Conservation (phyloP, 129 eudicot genomes). For the Saussurea involucrata region DNA sequence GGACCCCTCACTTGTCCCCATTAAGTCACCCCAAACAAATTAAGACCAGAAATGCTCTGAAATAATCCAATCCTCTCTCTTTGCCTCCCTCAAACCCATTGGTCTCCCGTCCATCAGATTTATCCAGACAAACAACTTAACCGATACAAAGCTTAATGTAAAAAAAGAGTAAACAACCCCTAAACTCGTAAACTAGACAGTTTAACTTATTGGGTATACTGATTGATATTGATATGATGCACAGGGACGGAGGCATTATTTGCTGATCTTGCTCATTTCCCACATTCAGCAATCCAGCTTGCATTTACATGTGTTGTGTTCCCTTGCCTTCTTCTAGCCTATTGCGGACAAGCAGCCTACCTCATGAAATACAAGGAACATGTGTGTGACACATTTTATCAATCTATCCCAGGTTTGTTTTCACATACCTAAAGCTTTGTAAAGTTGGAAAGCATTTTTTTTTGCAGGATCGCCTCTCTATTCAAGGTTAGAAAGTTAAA, state of each 20-base stretch:
- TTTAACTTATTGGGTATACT: slow-evolving; percentile 14
- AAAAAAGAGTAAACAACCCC: no score
- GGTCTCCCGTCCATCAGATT: no score
- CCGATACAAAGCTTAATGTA: no score
- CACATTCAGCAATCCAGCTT: slow-evolving; percentile 70
- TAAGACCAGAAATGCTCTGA: no score
- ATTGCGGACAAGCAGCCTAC: slow-evolving; percentile 89
- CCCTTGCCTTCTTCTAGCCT: slow-evolving; percentile 87
- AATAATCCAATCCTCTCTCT: no score
- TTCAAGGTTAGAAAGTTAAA: background rate
- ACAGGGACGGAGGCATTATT: slow-evolving; percentile 87
- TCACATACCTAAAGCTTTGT: background rate
- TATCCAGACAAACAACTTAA: no score
- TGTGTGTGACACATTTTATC: slow-evolving; percentile 74
- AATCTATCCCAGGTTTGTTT: slow-evolving; percentile 69
- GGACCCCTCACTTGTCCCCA: no score
- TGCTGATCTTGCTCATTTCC: slow-evolving; percentile 84
- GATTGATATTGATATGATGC: background rate
- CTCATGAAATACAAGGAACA: slow-evolving; percentile 64
- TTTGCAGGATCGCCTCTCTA: background rate
- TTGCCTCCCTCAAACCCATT: no score
- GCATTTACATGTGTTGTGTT: slow-evolving; percentile 76
- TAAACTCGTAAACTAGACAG: background rate
- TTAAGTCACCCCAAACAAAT: no score
- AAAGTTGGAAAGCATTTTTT: background rate